A percentile compares a stretch with the other conserved stretches of the same genome.
phyloP scores from a whole-genome alignment of 169 alveolate species.

The Cryptosporidium parvum region DNA sequence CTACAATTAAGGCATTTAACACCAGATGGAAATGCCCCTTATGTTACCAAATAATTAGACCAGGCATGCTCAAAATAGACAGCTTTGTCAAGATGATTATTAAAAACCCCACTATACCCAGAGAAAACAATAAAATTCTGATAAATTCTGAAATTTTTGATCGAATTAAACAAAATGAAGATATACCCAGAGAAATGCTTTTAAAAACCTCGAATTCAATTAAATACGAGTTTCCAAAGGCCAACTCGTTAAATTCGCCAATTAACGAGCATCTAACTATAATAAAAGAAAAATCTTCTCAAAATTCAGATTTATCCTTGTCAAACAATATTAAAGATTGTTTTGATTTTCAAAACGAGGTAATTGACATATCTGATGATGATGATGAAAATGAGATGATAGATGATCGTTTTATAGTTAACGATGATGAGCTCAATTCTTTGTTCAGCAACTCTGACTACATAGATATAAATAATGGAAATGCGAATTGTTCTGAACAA shows the following conservation, averaged over 20 bases:
- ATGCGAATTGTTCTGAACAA: neutral
- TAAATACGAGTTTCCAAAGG: neutral
- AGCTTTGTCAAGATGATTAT: slow-evolving; percentile 84
- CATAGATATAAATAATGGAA: neutral
- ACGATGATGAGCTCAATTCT: slow-evolving; percentile 26
- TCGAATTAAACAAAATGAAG: slow-evolving; percentile 11
- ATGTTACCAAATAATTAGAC: slow-evolving; percentile 88
- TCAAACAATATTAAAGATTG: neutral
- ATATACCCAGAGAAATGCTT: neutral
- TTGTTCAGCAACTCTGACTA: neutral
- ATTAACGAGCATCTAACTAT: neutral
- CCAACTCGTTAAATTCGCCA: neutral
- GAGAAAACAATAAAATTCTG: slow-evolving; percentile 39
- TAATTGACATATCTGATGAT: slow-evolving; percentile 59
- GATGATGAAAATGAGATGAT: slow-evolving; percentile 31
- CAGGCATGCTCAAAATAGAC: slow-evolving; percentile 88
- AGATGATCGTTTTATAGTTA: neutral
- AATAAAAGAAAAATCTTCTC: neutral
- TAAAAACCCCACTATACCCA: slow-evolving; percentile 62
- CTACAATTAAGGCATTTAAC: slow-evolving; percentile 91
- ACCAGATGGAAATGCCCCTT: slow-evolving; percentile 94
- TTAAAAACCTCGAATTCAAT: neutral
- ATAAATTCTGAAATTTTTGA: slow-evolving; percentile 18
- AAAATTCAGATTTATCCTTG: neutral
- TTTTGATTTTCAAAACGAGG: neutral